phyloP scores from a whole-genome alignment of 345 rosid genomes.

The Dipteronia sinensis region DNA sequence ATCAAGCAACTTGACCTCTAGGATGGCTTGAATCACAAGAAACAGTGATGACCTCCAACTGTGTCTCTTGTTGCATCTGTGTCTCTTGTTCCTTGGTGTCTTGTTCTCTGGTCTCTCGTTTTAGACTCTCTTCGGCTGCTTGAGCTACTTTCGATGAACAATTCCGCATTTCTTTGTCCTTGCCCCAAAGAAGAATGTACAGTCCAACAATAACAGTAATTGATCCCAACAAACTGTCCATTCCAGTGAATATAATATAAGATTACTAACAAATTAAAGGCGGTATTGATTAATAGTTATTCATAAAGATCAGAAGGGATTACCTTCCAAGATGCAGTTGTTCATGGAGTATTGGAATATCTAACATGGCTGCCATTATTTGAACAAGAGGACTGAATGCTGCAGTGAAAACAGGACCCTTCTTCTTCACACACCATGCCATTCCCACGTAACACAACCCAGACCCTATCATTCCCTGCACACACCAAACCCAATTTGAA shows the following conservation, averaged over 20 bases:
- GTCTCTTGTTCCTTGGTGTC: slow-evolving; percentile 34
- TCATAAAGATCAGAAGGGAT: background rate
- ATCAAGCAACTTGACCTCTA: slow-evolving; percentile 7
- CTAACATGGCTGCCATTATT: slow-evolving; percentile 56
- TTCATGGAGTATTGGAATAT: slow-evolving; percentile 56
- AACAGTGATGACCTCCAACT: slow-evolving; percentile 30
- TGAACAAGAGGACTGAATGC: slow-evolving; percentile 67
- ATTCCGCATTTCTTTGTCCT: slow-evolving; percentile 51
- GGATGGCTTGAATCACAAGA: slow-evolving; percentile 26
- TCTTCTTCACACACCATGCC: slow-evolving; percentile 72
- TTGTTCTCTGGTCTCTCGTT: background rate
- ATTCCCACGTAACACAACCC: slow-evolving; percentile 61
- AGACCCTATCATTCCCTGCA: slow-evolving; percentile 63
- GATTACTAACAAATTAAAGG: background rate
- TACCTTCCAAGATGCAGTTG: slow-evolving; percentile 64
- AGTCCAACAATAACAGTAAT: slow-evolving; percentile 55
- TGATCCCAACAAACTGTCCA: slow-evolving; percentile 62
- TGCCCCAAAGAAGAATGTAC: slow-evolving; percentile 75
- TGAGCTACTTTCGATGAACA: slow-evolving; percentile 36
- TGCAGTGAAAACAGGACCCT: slow-evolving; percentile 65
- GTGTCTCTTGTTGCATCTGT: slow-evolving; percentile 38
- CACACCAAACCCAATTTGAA: background rate
- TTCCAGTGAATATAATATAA: background rate
- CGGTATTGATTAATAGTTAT: background rate
- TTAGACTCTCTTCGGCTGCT: slow-evolving; percentile 32